Evolutionary conservation across 768 basidiomycete species (phyloP), one percentile per base, ranked within the genome.

Genomic region (Hygrophorus russula): DNA sequence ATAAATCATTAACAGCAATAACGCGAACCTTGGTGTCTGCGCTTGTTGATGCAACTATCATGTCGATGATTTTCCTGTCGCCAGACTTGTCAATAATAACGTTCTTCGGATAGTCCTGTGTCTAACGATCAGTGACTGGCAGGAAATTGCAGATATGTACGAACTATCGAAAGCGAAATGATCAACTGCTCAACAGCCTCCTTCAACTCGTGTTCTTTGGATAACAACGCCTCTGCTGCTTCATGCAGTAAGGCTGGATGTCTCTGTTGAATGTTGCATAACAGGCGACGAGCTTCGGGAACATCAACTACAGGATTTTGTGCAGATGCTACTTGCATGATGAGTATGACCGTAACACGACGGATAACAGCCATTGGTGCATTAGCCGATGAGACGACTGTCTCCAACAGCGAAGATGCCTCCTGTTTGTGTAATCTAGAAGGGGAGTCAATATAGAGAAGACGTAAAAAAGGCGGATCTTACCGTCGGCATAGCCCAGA

Each of bases 251-350:
- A 49, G 0, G 61, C 52, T 0, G 80, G 72, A 51, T 84, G 67
- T 14, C 82, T 76, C 51, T 88, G 88, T 41, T 82, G 73, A 9
- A 89, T 57, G 18, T 65, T 62, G 7, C 70, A 66, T 30, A 91
- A 64, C 0, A 86, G 53, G 11, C 58, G 63, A 18, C 64, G 67
- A 10, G 62, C 51, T 10, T 49, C 31, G n/a, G 59, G 27, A 2
- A 48, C 39, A 29, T 24, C 46, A 12, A 52, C 42, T 1, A 50
- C 39, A 15, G 54, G 43, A 8, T 42, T 47, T 39, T 63, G 61
- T 1, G 52, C 47, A 33, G 59, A 46, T 1, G 66, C 36, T 6
- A 51, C 51, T 32, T 53, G 38, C 14, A 50, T 49, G 5, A 69
- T 41, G 2, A 72, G 55, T 7, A 56, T 40, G 8, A 42, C 47